Base-by-base conservation (phyloP, 208 protist species). In the Trypanosoma lewisi region DNA sequence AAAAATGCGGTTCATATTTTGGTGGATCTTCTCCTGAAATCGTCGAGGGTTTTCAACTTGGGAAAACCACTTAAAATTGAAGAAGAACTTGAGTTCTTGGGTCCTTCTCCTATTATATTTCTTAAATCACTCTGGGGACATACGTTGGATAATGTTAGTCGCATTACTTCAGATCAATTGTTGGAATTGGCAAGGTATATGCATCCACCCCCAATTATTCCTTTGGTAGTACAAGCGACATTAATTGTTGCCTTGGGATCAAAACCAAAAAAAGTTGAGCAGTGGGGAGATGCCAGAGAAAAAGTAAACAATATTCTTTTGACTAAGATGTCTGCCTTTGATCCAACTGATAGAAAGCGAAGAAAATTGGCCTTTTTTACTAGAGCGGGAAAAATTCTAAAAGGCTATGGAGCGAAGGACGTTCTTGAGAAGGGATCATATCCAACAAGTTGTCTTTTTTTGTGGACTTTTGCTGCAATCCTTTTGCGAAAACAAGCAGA, bases 401-500 rank as follows among this genome's bases (percentile, higher is more conserved):
- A 87, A 44, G 80, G 77, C 2, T 73, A 71, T 49, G 77, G 67
- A 16, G 77, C 67, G 7, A 61, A 78, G 12, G 73, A 74, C 48
- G 76, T 89, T 25, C 71, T 82, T 65, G 73, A 74, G n/a, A 85
- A 82, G 36, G 83, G 78, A 2, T 89, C 79, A 23, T 75, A 72
- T 63, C 79, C 83, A 34, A 67, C 78, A 17, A 70, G 72, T 47
- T 78, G 74, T 58, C 84, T 89, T 63, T 89, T 85, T 67, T 66
- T 49, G 0, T 89, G 83, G 78, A 63, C 63, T 1, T 89, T 80
- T 62, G 61, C 69, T 1, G 77, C 69, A 6, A 67, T 89, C 48
- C 70, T 84, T 14, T 47, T 89, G 34, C 57, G 83, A 7, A 77
- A 67, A 63, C 42, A 70, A 45, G 44, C 66, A 4, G 51, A 65